Conservation (phyloP, 805 yeast genomes). For the Candida arabinofermentans region DNA sequence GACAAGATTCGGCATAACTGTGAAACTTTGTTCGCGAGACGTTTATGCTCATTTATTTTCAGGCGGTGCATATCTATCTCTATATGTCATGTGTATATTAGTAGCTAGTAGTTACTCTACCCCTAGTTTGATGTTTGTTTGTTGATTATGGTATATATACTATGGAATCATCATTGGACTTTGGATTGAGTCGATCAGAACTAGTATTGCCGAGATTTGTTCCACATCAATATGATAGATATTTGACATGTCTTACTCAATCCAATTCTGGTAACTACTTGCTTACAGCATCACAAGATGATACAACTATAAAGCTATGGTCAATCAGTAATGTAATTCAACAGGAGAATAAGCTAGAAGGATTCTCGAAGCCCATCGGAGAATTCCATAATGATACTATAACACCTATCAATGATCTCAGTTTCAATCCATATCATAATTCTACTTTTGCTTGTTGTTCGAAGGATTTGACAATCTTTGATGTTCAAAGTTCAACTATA, state of each 20-base stretch:
- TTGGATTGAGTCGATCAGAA: not conserved
- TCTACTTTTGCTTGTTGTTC: conserved; percentile 12
- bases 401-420: not conserved
- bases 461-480: conserved; percentile 15
- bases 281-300: conserved; percentile 9
- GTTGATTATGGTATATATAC: too few relatives aligned
- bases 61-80: not conserved
- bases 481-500: conserved; percentile 3
- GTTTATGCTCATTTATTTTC: not conserved
- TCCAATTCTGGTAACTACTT: conserved; percentile 7
- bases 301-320: conserved; percentile 8
- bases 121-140: too few relatives aligned
- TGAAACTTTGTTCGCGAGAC: not conserved
- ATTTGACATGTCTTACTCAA: conserved; percentile 9
- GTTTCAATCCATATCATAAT: conserved; percentile 3
- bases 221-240: not conserved
- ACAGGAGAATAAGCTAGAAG: too few relatives aligned
- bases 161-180: not conserved
- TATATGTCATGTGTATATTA: too few relatives aligned
- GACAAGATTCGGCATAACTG: not conserved
- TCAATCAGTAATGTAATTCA: not conserved
- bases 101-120: too few relatives aligned
- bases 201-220: not conserved
- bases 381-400: conserved; percentile 11
- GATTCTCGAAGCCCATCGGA: not conserved